Conservation (phyloP, 2,329 filamentous ascomycete genomes). For the Penicillium sp. region DNA sequence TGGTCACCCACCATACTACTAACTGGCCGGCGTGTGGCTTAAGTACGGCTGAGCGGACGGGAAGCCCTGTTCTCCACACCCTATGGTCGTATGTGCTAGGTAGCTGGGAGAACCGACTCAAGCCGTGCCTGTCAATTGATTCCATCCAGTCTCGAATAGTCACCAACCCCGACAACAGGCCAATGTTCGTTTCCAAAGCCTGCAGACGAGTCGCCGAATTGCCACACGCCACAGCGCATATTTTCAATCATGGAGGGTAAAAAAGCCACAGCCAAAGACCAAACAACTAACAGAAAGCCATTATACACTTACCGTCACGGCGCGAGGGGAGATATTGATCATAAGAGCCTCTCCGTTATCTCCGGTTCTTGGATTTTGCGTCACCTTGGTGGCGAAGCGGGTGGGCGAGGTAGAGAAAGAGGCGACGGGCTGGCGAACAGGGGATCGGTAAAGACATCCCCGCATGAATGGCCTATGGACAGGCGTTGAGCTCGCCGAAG, state of each 20-base stretch:
- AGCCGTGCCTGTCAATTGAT: slow-evolving; percentile 9
- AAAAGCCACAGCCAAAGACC: not conserved
- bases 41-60: slow-evolving; percentile 53
- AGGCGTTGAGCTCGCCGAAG: slow-evolving; percentile 4
- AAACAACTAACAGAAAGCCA: slow-evolving; percentile 7
- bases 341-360: slow-evolving; percentile 83
- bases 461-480: slow-evolving; percentile 2
- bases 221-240: slow-evolving; percentile 3
- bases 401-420: slow-evolving; percentile 42
- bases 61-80: slow-evolving; percentile 53
- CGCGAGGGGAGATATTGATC: slow-evolving; percentile 81
- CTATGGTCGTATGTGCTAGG: slow-evolving; percentile 49
- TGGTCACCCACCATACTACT: slow-evolving; percentile 54
- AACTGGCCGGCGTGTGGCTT: slow-evolving; percentile 52
- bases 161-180: not conserved
- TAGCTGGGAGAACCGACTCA: slow-evolving; percentile 12
- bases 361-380: slow-evolving; percentile 72
- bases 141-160: not conserved
- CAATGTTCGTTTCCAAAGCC: not conserved
- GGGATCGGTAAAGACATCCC: not conserved
- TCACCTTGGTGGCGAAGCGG: slow-evolving; percentile 47
- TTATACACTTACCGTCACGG: slow-evolving; percentile 66
- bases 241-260: not conserved
- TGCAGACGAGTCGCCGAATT: not conserved
- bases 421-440: slow-evolving; percentile 27